These are phyloP conservation scores for Aeminium ludgeri DNA, from an alignment of 495 filamentous ascomycete species.

Conservation along the genomic window DNA sequence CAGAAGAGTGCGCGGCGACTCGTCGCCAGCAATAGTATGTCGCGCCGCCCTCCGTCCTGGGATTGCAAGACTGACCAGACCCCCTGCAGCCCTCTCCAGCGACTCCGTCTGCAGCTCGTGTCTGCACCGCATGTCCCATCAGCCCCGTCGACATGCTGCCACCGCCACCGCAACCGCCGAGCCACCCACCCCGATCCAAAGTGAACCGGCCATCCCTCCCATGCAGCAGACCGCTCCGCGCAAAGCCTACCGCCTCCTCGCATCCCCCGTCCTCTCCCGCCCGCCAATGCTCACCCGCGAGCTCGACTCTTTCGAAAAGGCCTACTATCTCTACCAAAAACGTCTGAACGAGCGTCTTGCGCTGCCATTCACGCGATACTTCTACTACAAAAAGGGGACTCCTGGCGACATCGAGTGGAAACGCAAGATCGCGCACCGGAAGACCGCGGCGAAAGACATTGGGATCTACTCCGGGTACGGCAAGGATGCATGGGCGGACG, in stretches of 20 bases:
- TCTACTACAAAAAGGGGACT: slow-evolving; percentile 91
- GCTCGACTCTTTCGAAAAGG: slow-evolving; percentile 72
- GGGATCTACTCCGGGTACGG: slow-evolving; percentile 73
- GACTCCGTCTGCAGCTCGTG: slow-evolving; percentile 22
- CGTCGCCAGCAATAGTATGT: slow-evolving; percentile 16
- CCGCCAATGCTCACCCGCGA: slow-evolving; percentile 73
- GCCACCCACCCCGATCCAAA: not conserved
- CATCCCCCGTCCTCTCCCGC: slow-evolving; percentile 71
- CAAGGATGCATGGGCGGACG: slow-evolving; percentile 75
- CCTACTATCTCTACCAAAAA: slow-evolving; percentile 91
- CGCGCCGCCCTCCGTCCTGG: not conserved
- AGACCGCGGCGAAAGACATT: slow-evolving; percentile 63
- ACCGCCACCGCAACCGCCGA: slow-evolving; percentile 14
- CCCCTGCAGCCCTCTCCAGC: slow-evolving; percentile 6
- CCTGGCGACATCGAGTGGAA: slow-evolving; percentile 78
- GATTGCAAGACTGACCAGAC: not conserved
- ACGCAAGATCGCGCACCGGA: slow-evolving; percentile 58
- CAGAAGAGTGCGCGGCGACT: slow-evolving; percentile 21
- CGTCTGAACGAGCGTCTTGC: slow-evolving; percentile 86
- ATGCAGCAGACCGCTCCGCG: slow-evolving; percentile 7
- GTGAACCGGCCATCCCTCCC: slow-evolving; percentile 5
- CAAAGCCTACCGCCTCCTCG: slow-evolving; percentile 48
- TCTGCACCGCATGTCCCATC: slow-evolving; percentile 14
- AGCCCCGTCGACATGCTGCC: slow-evolving; percentile 14
- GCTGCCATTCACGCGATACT: slow-evolving; percentile 75